These are phyloP conservation scores for Phanerochaete sordida DNA, from an alignment of 768 basidiomycete genomes.

Conservation along the genomic window DNA sequence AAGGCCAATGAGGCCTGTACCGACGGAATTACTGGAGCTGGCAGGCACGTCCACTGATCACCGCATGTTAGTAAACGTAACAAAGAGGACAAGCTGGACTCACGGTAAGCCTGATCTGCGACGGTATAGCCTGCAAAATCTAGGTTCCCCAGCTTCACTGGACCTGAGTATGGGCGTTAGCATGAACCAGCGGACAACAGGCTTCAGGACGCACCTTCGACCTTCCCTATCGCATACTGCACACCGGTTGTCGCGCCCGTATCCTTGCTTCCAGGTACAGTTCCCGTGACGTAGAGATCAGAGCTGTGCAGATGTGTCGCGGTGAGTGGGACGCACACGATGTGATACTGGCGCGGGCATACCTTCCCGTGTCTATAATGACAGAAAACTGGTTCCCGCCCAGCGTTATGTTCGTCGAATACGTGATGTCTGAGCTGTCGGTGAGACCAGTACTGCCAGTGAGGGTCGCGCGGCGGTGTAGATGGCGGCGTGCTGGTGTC, in stretches of 20 bases:
- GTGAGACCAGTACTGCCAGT: constrained; percentile 24
- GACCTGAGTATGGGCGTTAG: constrained; percentile 28
- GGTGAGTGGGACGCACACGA: neutral
- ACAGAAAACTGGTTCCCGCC: constrained; percentile 32
- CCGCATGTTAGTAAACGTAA: neutral
- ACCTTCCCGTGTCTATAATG: constrained; percentile 47
- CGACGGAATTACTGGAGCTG: constrained; percentile 27
- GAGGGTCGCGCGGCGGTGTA: constrained; percentile 26
- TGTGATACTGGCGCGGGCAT: neutral
- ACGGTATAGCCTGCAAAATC: constrained; percentile 43
- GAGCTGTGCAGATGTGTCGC: constrained; percentile 37
- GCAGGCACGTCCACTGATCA: constrained; percentile 39
- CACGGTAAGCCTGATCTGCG: constrained; percentile 46
- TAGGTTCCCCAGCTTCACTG: constrained; percentile 40
- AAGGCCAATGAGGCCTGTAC: constrained; percentile 47
- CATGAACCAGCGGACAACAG: neutral
- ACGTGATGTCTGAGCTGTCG: constrained; percentile 32
- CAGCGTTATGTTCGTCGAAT: constrained; percentile 37
- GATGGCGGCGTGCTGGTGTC: neutral
- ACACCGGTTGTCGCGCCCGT: constrained; percentile 39
- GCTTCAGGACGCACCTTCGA: constrained; percentile 35
- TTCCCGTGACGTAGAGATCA: constrained; percentile 57
- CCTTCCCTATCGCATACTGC: constrained; percentile 51
- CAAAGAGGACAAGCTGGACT: constrained; percentile 15
- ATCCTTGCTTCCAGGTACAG: constrained; percentile 34